Percentiles rank a stretch among this genome's conserved stretches.
Evolutionary conservation across 768 basidiomycete genomes (phyloP).

Genomic region (Asterophora lycoperdoides): DNA sequence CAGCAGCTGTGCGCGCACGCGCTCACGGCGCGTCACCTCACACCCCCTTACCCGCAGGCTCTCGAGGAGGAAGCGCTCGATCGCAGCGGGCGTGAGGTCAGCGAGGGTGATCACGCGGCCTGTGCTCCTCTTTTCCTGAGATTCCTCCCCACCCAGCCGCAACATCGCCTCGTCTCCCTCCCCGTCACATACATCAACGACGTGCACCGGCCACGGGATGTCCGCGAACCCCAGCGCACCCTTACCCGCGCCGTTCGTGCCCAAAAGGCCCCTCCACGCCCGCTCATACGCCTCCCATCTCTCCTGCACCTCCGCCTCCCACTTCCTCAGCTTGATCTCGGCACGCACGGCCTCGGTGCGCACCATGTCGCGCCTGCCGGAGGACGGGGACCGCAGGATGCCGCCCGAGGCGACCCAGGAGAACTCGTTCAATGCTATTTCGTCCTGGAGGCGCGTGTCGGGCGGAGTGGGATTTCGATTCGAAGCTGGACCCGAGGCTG

Average conservation of each 20-base stretch:
- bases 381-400: slow-evolving; percentile 41
- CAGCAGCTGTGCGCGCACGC: slow-evolving; percentile 55
- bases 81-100: slow-evolving; percentile 33
- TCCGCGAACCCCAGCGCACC: slow-evolving; percentile 41
- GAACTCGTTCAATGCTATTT: slow-evolving; percentile 18
- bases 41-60: slow-evolving; percentile 38
- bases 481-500: too few species aligned
- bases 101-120: slow-evolving; percentile 14
- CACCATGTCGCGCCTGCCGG: slow-evolving; percentile 45
- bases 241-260: slow-evolving; percentile 7
- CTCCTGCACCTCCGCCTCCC: slow-evolving; percentile 32
- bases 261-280: slow-evolving; percentile 42
- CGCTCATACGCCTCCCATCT: slow-evolving; percentile 54
- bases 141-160: slow-evolving; percentile 9
- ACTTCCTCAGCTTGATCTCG: slow-evolving; percentile 42
- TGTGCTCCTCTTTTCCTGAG: too few species aligned
- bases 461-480: too few species aligned
- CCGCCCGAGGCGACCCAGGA: slow-evolving; percentile 59
- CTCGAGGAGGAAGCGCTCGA: slow-evolving; percentile 51
- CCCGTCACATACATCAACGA: background rate
- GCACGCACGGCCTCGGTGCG: slow-evolving; percentile 45
- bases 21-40: slow-evolving; percentile 42
- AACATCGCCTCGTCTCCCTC: background rate
- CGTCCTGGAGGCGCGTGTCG: slow-evolving; percentile 39
- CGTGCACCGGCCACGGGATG: slow-evolving; percentile 59